Conservation (phyloP, 2,329 filamentous ascomycete species). For the Ascochyta viciae-villosae region DNA sequence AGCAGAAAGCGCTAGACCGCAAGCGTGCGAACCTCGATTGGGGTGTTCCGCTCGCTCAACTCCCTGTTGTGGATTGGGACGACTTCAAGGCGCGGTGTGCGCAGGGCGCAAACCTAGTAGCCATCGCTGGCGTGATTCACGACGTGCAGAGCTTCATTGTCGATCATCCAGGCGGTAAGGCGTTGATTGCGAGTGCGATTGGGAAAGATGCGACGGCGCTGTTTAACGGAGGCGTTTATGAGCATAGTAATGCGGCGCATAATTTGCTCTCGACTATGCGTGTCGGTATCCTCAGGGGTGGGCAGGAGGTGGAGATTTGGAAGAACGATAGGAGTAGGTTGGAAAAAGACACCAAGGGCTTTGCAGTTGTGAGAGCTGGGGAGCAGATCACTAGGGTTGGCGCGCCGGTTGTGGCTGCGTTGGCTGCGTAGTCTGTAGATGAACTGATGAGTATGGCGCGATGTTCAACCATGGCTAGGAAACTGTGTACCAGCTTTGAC, state of each 20-base stretch:
- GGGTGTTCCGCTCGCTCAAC: conserved; percentile 46
- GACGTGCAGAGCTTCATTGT: conserved; percentile 46
- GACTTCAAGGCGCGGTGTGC: conserved; percentile 42
- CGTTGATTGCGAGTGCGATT: conserved; percentile 44
- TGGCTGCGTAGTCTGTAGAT: conserved; percentile 67
- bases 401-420: conserved; percentile 77
- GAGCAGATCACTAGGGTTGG: conserved; percentile 80
- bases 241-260: conserved; percentile 51
- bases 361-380: conserved; percentile 80
- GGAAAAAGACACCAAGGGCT: conserved; percentile 77
- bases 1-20: conserved; percentile 49
- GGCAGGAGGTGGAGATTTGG: conserved; percentile 51
- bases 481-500: background rate
- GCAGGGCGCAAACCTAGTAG: conserved; percentile 42
- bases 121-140: conserved; percentile 49
- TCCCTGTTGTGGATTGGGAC: conserved; percentile 50
- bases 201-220: conserved; percentile 51
- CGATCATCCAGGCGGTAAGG: conserved; percentile 50
- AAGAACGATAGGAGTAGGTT: conserved; percentile 51
- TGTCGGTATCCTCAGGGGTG: conserved; percentile 48
- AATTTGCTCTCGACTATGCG: conserved; percentile 50
- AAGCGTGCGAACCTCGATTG: conserved; percentile 47
- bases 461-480: too few species aligned
- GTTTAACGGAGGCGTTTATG: conserved; percentile 51
- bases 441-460: background rate